Evolutionary conservation across 768 basidiomycete genomes (phyloP).

Genomic region (Mycena alexandri): DNA sequence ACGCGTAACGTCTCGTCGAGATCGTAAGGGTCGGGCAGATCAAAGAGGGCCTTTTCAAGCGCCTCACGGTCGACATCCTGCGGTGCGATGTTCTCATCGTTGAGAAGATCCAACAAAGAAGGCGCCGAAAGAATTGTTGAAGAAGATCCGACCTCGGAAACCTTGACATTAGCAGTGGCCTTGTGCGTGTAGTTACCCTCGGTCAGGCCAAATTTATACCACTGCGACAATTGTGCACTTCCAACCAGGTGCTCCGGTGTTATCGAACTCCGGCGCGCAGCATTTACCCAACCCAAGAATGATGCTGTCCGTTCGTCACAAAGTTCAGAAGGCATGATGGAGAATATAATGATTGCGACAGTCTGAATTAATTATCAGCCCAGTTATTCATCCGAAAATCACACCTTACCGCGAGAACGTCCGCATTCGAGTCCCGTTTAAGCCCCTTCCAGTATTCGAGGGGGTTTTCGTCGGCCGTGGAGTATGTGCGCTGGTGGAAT

Average conservation of each 20-base stretch:
- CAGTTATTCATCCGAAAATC: not conserved
- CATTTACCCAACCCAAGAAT: conserved; percentile 41
- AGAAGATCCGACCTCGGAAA: conserved; percentile 18
- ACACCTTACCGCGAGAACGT: conserved; percentile 36
- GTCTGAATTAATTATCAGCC: conserved; percentile 5
- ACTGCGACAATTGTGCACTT: too few relatives aligned
- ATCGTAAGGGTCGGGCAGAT: conserved; percentile 29
- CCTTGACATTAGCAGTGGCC: conserved; percentile 27
- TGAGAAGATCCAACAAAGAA: too few relatives aligned
- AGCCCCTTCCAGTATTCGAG: conserved; percentile 42
- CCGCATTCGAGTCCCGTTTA: conserved; percentile 40
- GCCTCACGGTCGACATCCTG: too few relatives aligned
- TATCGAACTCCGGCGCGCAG: too few relatives aligned
- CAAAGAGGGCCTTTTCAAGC: conserved; percentile 16
- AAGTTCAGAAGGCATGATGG: conserved; percentile 46
- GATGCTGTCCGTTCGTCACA: conserved; percentile 47
- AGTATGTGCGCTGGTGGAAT: conserved; percentile 8
- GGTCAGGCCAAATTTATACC: too few relatives aligned
- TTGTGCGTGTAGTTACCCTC: too few relatives aligned
- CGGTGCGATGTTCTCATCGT: too few relatives aligned
- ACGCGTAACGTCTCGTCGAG: conserved; percentile 23
- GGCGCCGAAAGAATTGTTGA: too few relatives aligned
- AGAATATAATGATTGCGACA: conserved; percentile 42
- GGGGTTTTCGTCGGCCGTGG: conserved; percentile 26
- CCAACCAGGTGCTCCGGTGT: too few relatives aligned